Evolutionary conservation across 192 early-diverging fungal genomes (phyloP), one percentile per base, ranked within the genome.

Genomic region (Allomyces macrogynus): DNA sequence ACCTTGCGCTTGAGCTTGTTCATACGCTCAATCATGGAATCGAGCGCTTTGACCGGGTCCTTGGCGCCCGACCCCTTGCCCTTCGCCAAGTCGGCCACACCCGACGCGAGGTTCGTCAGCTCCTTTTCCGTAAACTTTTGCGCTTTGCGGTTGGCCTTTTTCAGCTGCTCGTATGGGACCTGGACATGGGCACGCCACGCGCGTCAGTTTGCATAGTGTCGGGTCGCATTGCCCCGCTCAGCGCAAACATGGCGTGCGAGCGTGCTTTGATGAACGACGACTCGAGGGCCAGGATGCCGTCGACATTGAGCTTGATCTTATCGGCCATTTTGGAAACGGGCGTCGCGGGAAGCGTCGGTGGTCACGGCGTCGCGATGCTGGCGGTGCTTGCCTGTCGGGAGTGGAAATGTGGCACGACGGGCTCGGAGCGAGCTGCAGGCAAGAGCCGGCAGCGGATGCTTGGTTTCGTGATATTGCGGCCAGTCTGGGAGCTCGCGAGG

Each of bases 211-310:
- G 14, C 14, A 62, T 22, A 44, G 1, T 7, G 18, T 43, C 3
- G n/a, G 26, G n/a, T 24, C 25, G 23, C 25, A 23, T 11, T 23
- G 62, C 11, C 22, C 62, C 23, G 42, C 32, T 32, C 54, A 26
- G 57, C 11, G 14, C 10, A 23, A 23, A 49, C 60, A 5, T 63
- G 62, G 24, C 44, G 24, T 20, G 10, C 24, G 61, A 5, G 63
- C 67, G 60, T 76, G 88, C 94, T 84, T 92, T 93, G 61, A 99
- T 78, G 65, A 99, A 87, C 1, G 93, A 85, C 72, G 94, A 88
- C 76, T 99, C 96, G 42, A 99, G 81, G 40, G 80, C 85, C 62
- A 99, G 76, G 67, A 95, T 78, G n/a, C 87, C 82, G 60, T 89
- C 86, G 65, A 78, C 77, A 63, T 84, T 85, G 66, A 86, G 71